Evolutionary conservation across 2,329 filamentous ascomycete genomes (phyloP).

Genomic region (Diaporthe aspalathi): DNA sequence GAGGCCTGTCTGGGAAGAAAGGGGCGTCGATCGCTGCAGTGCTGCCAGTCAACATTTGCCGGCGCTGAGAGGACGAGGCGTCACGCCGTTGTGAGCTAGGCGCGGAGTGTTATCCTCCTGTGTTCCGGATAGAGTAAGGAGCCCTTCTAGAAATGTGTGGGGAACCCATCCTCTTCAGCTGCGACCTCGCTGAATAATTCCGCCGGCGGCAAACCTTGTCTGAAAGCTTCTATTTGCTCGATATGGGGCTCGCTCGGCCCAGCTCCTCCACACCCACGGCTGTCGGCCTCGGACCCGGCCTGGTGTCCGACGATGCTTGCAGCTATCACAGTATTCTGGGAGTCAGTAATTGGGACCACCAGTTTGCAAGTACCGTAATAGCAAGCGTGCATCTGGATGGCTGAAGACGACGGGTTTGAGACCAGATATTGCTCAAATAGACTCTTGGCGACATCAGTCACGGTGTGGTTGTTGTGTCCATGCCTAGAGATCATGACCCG

Average conservation of each 20-base stretch:
- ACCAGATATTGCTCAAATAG: too few relatives aligned
- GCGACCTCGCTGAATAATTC: conserved; percentile 15
- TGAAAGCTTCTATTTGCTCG: conserved; percentile 13
- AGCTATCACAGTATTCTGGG: neutral
- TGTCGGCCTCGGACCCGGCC: conserved; percentile 12
- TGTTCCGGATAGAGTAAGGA: conserved; percentile 11
- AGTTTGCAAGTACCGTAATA: neutral
- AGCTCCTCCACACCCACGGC: neutral
- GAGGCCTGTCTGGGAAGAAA: neutral
- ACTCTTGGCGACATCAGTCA: neutral
- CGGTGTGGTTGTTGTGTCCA: too few relatives aligned
- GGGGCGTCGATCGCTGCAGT: conserved; percentile 3
- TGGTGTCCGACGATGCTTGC: neutral
- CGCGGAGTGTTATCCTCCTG: conserved; percentile 23
- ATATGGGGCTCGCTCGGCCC: neutral
- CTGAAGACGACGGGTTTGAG: neutral
- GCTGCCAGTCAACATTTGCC: conserved; percentile 7
- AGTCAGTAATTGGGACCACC: neutral
- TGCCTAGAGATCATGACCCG: neutral
- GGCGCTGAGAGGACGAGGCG: conserved; percentile 15
- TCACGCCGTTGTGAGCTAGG: conserved; percentile 20
- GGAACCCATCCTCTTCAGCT: neutral
- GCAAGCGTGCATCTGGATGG: too few relatives aligned
- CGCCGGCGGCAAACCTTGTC: conserved; percentile 18
- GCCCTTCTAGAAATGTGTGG: conserved; percentile 28